A percentile compares a stretch with the other conserved stretches of the same genome.
Conservation (phyloP, 306 rosid genomes). For the Corylus avellana region DNA sequence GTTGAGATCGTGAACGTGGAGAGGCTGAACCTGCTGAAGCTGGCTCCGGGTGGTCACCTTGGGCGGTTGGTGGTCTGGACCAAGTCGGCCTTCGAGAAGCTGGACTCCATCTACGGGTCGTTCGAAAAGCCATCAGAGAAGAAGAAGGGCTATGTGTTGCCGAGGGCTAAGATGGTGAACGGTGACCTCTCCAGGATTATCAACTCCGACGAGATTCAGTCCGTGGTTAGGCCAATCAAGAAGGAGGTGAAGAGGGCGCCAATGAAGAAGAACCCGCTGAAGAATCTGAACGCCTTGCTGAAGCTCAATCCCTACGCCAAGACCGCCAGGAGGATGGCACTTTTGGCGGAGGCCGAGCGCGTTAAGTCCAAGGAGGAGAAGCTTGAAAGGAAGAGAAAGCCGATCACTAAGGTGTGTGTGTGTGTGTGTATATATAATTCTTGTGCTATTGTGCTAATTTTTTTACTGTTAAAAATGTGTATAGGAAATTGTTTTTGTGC, state of each 20-base stretch:
- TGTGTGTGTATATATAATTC: too few relatives aligned
- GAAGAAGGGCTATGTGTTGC: conserved; percentile 68
- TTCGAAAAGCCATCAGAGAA: conserved; percentile 71
- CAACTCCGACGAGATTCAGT: conserved; percentile 75
- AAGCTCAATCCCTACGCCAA: conserved; percentile 38
- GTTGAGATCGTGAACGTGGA: conserved; percentile 72
- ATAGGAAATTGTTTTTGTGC: too few relatives aligned
- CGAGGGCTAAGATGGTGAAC: conserved; percentile 76
- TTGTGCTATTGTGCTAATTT: too few relatives aligned
- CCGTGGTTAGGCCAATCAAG: conserved; percentile 65
- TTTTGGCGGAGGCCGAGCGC: too few relatives aligned
- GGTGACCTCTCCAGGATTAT: conserved; percentile 76
- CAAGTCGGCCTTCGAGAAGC: conserved; percentile 76
- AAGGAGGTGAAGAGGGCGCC: conserved; percentile 58
- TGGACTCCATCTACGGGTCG: conserved; percentile 77
- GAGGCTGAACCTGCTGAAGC: conserved; percentile 66
- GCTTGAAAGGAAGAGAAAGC: too few relatives aligned
- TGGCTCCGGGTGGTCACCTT: conserved; percentile 87
- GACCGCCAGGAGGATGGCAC: too few relatives aligned
- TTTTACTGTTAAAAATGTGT: too few relatives aligned
- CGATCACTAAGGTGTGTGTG: too few relatives aligned
- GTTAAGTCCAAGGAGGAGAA: too few relatives aligned
- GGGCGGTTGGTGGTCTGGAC: conserved; percentile 90
- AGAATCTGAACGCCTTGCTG: conserved; percentile 68
- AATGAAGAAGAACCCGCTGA: conserved; percentile 75